A percentile compares a stretch with the other conserved stretches of the same genome.
Evolutionary conservation across 192 early-diverging fungal species (phyloP).

Genomic region (Dispira simplex): DNA sequence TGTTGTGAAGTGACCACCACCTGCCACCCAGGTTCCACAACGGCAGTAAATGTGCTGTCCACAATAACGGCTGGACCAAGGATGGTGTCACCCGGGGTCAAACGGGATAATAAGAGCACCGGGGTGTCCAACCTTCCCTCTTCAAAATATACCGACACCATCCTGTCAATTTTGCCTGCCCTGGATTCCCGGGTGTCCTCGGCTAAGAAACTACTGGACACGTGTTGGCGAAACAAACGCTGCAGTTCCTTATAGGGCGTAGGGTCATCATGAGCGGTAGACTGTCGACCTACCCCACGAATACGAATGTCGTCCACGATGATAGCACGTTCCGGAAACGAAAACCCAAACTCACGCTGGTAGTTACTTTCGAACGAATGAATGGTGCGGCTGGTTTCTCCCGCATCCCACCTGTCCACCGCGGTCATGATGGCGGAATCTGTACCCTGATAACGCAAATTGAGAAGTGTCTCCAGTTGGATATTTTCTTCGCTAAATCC

Average conservation of each 20-base stretch:
- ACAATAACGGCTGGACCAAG: constrained; percentile 81
- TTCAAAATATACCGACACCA: constrained; percentile 61
- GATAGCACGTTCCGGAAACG: constrained; percentile 62
- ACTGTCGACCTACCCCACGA: constrained; percentile 56
- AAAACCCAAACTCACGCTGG: constrained; percentile 90
- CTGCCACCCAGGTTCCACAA: constrained; percentile 66
- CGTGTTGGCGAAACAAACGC: not conserved
- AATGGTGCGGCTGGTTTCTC: constrained; percentile 28
- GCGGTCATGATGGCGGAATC: constrained; percentile 81
- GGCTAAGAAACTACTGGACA: not conserved
- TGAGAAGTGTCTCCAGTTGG: constrained; percentile 52
- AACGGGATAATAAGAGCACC: constrained; percentile 45
- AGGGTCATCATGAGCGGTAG: constrained; percentile 13
- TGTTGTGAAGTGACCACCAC: constrained; percentile 59
- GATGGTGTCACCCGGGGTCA: constrained; percentile 51
- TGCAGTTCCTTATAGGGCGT: constrained; percentile 11
- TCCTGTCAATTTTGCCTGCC: constrained; percentile 18
- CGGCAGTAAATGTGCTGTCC: constrained; percentile 74
- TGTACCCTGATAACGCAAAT: constrained; percentile 86
- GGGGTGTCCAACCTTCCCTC: constrained; percentile 48
- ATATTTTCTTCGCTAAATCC: constrained; percentile 47
- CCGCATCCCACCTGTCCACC: constrained; percentile 29
- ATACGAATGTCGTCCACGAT: constrained; percentile 88
- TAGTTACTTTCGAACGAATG: constrained; percentile 57
- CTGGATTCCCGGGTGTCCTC: not conserved